phyloP scores from a whole-genome alignment of 2,329 filamentous ascomycete species.

The Phialocephala subalpina region DNA sequence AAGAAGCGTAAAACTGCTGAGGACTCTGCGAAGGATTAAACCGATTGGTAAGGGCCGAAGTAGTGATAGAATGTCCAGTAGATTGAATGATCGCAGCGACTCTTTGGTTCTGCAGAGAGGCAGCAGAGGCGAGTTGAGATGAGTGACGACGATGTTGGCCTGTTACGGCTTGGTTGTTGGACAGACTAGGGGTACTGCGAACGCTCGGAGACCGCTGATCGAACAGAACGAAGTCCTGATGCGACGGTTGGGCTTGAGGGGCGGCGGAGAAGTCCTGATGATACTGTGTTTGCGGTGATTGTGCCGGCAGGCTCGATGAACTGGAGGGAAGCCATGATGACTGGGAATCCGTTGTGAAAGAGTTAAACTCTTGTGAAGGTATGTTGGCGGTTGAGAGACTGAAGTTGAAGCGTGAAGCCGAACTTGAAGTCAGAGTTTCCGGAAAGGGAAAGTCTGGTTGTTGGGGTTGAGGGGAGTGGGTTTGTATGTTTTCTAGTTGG shows the following conservation, averaged over 20 bases:
- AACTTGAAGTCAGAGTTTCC: constrained; percentile 75
- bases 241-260: constrained; percentile 30
- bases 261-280: constrained; percentile 31
- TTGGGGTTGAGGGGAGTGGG: constrained; percentile 54
- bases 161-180: constrained; percentile 46
- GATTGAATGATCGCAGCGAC: constrained; percentile 66
- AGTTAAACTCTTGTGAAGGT: constrained; percentile 71
- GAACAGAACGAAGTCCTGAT: constrained; percentile 77
- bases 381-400: constrained; percentile 64
- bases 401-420: constrained; percentile 66
- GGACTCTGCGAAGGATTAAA: constrained; percentile 61
- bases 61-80: constrained; percentile 61
- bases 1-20: constrained; percentile 72
- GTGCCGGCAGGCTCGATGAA: constrained; percentile 68
- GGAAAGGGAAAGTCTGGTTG: constrained; percentile 60
- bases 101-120: constrained; percentile 64
- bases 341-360: constrained; percentile 84
- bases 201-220: constrained; percentile 40
- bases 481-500: constrained; percentile 50
- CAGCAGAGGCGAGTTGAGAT: constrained; percentile 58
- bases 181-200: constrained; percentile 45
- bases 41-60: constrained; percentile 63
- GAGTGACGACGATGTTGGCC: constrained; percentile 58
- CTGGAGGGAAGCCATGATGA: constrained; percentile 83
- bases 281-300: constrained; percentile 60